A percentile compares a stretch with the other conserved stretches of the same genome.
phyloP scores from a whole-genome alignment of 202 grass and related monocot species.

The Panicum hallii region DNA sequence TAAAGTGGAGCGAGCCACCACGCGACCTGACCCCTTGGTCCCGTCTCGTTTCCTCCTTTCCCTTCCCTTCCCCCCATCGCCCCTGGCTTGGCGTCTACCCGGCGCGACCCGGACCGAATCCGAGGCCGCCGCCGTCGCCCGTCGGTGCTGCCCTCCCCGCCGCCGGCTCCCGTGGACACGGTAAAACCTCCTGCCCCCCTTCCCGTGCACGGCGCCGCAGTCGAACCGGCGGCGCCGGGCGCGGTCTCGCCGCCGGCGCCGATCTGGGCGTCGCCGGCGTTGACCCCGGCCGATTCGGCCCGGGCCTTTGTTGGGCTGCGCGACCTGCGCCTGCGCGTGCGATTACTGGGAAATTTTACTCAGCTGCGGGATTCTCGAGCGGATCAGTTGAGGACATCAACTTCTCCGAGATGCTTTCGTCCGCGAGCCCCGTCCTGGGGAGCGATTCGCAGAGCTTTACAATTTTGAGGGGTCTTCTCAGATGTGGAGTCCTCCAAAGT shows the following conservation, averaged over 20 bases:
- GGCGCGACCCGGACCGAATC: slow-evolving; percentile 40
- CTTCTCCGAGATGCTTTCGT: background rate
- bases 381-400: slow-evolving; percentile 35
- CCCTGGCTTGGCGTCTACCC: slow-evolving; percentile 41
- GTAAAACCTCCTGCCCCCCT: slow-evolving; percentile 32
- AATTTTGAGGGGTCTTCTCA: background rate
- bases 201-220: background rate
- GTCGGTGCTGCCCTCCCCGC: background rate
- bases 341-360: background rate
- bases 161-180: slow-evolving; percentile 4
- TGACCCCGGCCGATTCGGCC: slow-evolving; percentile 47
- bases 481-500: background rate
- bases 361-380: background rate
- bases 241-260: slow-evolving; percentile 7
- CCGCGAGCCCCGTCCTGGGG: background rate
- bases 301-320: background rate
- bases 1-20: slow-evolving; percentile 26
- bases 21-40: slow-evolving; percentile 12
- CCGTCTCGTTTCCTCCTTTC: slow-evolving; percentile 30
- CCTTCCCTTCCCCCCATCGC: background rate
- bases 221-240: background rate
- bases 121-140: background rate
- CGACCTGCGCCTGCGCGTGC: background rate
- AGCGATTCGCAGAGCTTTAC: background rate
- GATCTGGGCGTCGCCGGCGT: slow-evolving; percentile 45